Evolutionary conservation across 306 rosid genomes (phyloP), one percentile per base, ranked within the genome.

Genomic region (Sechiopsis laciniata): DNA sequence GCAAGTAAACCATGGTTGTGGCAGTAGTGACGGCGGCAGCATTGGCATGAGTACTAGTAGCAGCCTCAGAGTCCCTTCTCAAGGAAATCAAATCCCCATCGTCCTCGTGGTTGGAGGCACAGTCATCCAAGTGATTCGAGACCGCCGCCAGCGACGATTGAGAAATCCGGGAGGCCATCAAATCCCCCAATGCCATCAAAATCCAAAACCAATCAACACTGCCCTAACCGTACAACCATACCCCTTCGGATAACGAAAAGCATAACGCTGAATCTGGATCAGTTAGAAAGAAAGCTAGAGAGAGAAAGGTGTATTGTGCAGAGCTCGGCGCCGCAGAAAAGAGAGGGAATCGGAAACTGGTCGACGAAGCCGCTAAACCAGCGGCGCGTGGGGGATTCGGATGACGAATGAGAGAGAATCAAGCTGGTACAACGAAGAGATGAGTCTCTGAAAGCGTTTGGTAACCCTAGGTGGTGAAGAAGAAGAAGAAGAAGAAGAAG

Each of bases 121-220:
- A 79, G 67, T 84, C 89, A 19, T 86, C 88, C 77, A 86, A 51
- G 74, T 89, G 89, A 75, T 72, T 87, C 7, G 96, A 79, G 20
- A 89, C 85, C 76, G 85, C 85, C 56, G 81, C 87, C 40, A 83
- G 83, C 45, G 92, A 75, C 79, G 97, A 88, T 83, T 95, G 96
- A 65, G 97, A 91, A 85, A 91, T 88, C 78, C 92, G 86, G 26
- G 99, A 91, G 77, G 92, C 91, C 99, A 91, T 89, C 80, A 86
- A 84, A 82, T 95, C 92, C 77, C 96, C 97, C 97, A 91, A 91
- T 94, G 99, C 99, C 99, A 95, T 95, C 82, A 97, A 89, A 95
- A 89, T 84, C 87, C 24, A 75, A 71, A 73, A 78, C 82, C 92
- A 82, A 81, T 80, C 82, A 74, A 64, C 80, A 72, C 46, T 9